phyloP scores from a whole-genome alignment of 129 eudicot genomes.

The Mikania micrantha region DNA sequence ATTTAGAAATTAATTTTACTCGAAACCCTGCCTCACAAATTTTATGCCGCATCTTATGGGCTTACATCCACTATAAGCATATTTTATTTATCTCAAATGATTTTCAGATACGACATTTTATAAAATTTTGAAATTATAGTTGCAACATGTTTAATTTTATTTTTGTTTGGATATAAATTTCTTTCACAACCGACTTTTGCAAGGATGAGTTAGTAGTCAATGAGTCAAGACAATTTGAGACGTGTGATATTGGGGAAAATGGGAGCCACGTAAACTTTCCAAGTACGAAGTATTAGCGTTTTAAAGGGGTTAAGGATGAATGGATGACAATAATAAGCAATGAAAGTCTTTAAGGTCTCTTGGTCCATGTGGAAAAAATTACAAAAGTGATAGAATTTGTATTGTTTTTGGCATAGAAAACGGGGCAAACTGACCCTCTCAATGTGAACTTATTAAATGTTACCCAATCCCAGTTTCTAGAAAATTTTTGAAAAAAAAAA shows the following conservation, averaged over 20 bases:
- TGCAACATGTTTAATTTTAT: too few relatives aligned
- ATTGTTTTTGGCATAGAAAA: neutral
- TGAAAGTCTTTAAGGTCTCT: neutral
- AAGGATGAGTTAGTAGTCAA: too few relatives aligned
- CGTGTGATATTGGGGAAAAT: neutral
- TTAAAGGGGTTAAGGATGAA: constrained; percentile 11
- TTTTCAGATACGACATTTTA: too few relatives aligned
- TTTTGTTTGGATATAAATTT: too few relatives aligned
- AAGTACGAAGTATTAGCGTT: neutral
- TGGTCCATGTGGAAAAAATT: neutral
- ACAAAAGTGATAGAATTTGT: neutral
- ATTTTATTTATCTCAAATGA: too few relatives aligned
- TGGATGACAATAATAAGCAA: neutral
- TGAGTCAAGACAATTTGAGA: neutral
- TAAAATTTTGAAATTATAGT: too few relatives aligned
- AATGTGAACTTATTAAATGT: neutral
- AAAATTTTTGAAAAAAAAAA: too few relatives aligned
- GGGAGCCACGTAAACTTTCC: constrained; percentile 1
- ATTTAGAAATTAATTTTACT: too few relatives aligned
- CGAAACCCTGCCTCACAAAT: too few relatives aligned
- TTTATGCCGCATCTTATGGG: too few relatives aligned
- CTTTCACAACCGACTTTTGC: too few relatives aligned
- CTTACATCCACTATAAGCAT: too few relatives aligned
- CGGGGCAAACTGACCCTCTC: neutral
- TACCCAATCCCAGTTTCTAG: neutral